Evolutionary conservation across 805 yeast genomes (phyloP), one percentile per base, ranked within the genome.

Genomic region (Suhomyces prunicola): DNA sequence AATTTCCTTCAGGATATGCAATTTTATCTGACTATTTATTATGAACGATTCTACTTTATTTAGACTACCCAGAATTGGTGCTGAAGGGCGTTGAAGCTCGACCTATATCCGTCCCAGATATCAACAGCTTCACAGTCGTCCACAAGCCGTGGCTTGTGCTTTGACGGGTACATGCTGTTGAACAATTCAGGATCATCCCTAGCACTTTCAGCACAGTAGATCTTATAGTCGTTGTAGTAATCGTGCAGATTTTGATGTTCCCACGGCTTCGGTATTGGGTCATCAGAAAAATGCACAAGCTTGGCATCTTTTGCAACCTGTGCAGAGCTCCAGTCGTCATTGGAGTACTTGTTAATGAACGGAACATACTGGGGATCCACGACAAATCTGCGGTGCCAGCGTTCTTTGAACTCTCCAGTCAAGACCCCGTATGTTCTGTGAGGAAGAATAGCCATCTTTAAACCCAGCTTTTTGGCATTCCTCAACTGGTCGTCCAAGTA

Each of bases 261-360:
- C 90, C 90, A 85, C 4, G 90, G 90, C 60, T 86, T 85, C 0
- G 85, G 82, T 6, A 85, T 65, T 5, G 90, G 90, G 35, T 78
- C 76, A 61, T 86, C 91, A 3, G 87, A 81, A 64, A 81, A 86
- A 63, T 86, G 91, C 27, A 84, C 63, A 50, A 82, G 70, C 59
- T 77, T 79, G 5, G 78, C 65, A 9, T 70, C 63, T 6, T 60
- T 55, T 6, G 68, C 54, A 12, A 66, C 59, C 22, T 60, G 39
- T 5, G 45, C 29, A 2, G 77, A 60, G 27, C 67, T 55, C 82
- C 83, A 77, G 46, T 63, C 68, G 2, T 52, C 55, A 15, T 57
- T 51, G 52, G 48, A 26, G 12, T 65, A 54, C 31, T 53, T 59
- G 9, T 55, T 45, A 22, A 58, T 53, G 47, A 64, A 67, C 22